phyloP scores from a whole-genome alignment of 2,329 filamentous ascomycete genomes.

The Fusarium setosum region DNA sequence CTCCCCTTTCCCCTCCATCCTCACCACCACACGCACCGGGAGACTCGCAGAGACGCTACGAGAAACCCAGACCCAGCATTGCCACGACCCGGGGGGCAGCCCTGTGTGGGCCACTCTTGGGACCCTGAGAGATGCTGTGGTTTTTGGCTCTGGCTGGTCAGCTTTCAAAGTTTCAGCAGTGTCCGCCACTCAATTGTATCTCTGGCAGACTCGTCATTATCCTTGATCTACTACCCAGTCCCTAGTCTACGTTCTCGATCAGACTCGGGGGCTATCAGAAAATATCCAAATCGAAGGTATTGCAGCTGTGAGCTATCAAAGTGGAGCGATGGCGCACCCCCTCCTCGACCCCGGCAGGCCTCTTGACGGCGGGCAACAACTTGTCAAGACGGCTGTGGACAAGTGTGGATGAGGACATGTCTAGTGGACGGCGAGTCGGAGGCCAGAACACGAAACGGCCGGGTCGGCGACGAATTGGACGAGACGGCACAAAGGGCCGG shows the following conservation, averaged over 20 bases:
- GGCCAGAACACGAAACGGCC: slow-evolving; percentile 31
- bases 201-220: slow-evolving; percentile 1
- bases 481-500: slow-evolving; percentile 23
- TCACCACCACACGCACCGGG: slow-evolving; percentile 24
- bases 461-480: slow-evolving; percentile 25
- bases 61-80: slow-evolving; percentile 22
- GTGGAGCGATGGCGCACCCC: slow-evolving; percentile 44
- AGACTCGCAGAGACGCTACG: slow-evolving; percentile 27
- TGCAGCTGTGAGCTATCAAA: slow-evolving; percentile 35
- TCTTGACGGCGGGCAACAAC: slow-evolving; percentile 34
- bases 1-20: slow-evolving; percentile 19
- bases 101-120: slow-evolving; percentile 26
- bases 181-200: slow-evolving; percentile 28
- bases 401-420: slow-evolving; percentile 20
- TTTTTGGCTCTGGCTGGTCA: slow-evolving; percentile 16
- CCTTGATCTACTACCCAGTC: neutral
- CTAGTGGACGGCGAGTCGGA: slow-evolving; percentile 23
- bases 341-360: slow-evolving; percentile 30
- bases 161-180: slow-evolving; percentile 33
- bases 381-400: slow-evolving; percentile 40
- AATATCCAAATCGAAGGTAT: slow-evolving; percentile 29
- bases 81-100: slow-evolving; percentile 18
- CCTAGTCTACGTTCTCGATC: neutral
- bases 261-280: slow-evolving; percentile 10
- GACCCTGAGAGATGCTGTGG: slow-evolving; percentile 18